Evolutionary conservation across 2,329 filamentous ascomycete genomes (phyloP).

Genomic region (Penicillium sp.): DNA sequence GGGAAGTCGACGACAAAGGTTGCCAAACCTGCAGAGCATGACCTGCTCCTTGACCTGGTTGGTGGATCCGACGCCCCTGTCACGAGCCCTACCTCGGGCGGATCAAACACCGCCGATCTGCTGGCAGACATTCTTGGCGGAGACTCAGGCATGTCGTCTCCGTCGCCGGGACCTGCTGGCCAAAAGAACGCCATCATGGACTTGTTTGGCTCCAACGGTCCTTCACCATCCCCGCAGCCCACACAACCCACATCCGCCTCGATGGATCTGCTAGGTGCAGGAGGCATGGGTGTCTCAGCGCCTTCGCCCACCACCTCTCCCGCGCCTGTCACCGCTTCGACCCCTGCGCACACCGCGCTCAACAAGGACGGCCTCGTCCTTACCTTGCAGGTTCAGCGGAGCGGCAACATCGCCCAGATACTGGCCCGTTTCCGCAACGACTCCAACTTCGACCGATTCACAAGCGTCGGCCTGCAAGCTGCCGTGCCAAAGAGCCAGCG

Average conservation of each 20-base stretch:
- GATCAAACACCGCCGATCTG: conserved; percentile 70
- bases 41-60: conserved; percentile 87
- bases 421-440: conserved; percentile 75
- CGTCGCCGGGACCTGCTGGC: conserved; percentile 47
- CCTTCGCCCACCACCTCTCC: conserved; percentile 41
- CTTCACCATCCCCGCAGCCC: conserved; percentile 42
- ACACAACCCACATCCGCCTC: conserved; percentile 39
- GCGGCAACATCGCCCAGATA: conserved; percentile 61
- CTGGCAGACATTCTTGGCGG: conserved; percentile 86
- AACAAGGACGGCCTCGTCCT: conserved; percentile 76
- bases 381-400: conserved; percentile 74
- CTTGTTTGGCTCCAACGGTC: conserved; percentile 56
- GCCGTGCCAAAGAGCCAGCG: conserved; percentile 96
- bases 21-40: conserved; percentile 77
- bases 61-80: conserved; percentile 60
- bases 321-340: conserved; percentile 41
- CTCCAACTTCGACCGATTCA: conserved; percentile 56
- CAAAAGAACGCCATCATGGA: conserved; percentile 70
- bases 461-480: conserved; percentile 75
- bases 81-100: conserved; percentile 48
- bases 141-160: conserved; percentile 48
- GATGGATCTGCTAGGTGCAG: conserved; percentile 27
- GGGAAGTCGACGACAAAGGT: conserved; percentile 68
- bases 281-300: conserved; percentile 34
- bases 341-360: conserved; percentile 61